Base-by-base conservation (phyloP, 2,329 filamentous ascomycete genomes). In the Pezizomycotina sp. region DNA sequence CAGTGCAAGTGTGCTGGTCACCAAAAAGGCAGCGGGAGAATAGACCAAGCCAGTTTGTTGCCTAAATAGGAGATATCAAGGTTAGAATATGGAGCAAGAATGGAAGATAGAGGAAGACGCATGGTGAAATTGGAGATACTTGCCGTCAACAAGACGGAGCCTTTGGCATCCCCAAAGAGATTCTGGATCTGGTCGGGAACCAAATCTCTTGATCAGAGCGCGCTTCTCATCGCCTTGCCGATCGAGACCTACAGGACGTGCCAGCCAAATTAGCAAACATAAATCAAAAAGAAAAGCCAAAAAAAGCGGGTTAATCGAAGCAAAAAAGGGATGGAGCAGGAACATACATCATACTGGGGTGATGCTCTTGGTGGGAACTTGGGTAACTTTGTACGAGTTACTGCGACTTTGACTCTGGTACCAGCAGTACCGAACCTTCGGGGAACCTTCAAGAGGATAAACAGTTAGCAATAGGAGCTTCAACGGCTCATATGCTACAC, bases 11-110 rank as follows among this genome's bases (percentile, higher is more conserved):
- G 4, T 71, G 46, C 36, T 72, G 68, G 1, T 62, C 58, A 3
- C 62, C 57, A 0, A 60, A 53, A n/a, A 6, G 65, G 44, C 18
- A 48, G 43, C 8, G 38, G 24, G 19, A 43, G 42, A 40, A 56
- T 61, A 50, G 61, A 78, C 86, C 89, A 98, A 10, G 82, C 84
- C 29, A 98, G 65, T 56, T 77, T 81, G 51, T 76, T 74, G 18
- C 81, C 80, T 51, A 34, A 6, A 13, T 2, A 21, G 7, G 8
- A 20, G 7, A 19, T 37, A 49, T 39, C 31, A 59, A 95, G 83
- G 50, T 72, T 83, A 37, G 93, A 68, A 68, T 76, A 82, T 26
- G 48, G 52, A 26, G 6, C 18, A 14, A n/a, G 27, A 27, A 12
- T 21, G 8, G 4, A 15, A 31, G 15, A 22, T 23, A 38, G 21